Percentiles rank a stretch among this genome's conserved stretches.
These are phyloP conservation scores for Cladophialophora immunda DNA, from an alignment of 2,329 filamentous ascomycete species.

Conservation along the genomic window DNA sequence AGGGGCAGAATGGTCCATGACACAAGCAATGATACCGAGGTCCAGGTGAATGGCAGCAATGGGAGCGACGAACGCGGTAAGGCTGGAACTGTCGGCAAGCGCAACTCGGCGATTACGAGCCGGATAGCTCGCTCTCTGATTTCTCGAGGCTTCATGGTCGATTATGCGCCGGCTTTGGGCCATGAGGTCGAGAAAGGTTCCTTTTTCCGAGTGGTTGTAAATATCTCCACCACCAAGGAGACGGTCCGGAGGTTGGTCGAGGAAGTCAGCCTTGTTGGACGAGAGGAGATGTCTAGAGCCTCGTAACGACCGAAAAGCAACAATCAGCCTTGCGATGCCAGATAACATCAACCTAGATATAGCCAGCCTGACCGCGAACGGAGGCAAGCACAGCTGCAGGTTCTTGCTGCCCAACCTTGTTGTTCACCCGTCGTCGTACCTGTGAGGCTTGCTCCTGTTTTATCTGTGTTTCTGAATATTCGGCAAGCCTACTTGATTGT, in stretches of 20 bases:
- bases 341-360: too few relatives aligned
- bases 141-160: conserved; percentile 72
- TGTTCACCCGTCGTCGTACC: too few relatives aligned
- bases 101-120: conserved; percentile 65
- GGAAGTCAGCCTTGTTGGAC: conserved; percentile 62
- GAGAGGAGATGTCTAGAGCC: not conserved
- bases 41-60: conserved; percentile 21
- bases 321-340: not conserved
- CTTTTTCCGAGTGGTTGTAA: conserved; percentile 75
- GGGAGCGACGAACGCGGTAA: conserved; percentile 44
- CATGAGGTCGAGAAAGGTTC: conserved; percentile 40
- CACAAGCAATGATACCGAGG: conserved; percentile 37
- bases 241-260: conserved; percentile 70
- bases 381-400: too few relatives aligned
- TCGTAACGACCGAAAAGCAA: not conserved
- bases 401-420: too few relatives aligned
- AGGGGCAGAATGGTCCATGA: conserved; percentile 58
- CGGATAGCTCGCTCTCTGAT: conserved; percentile 65
- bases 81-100: conserved; percentile 42
- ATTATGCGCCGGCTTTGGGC: conserved; percentile 63
- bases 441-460: too few relatives aligned
- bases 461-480: too few relatives aligned
- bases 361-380: too few relatives aligned
- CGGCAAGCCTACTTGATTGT: too few relatives aligned
- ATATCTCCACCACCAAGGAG: conserved; percentile 65